Conservation (phyloP, 495 filamentous ascomycete genomes). For the Friedmanniomyces simplex region DNA sequence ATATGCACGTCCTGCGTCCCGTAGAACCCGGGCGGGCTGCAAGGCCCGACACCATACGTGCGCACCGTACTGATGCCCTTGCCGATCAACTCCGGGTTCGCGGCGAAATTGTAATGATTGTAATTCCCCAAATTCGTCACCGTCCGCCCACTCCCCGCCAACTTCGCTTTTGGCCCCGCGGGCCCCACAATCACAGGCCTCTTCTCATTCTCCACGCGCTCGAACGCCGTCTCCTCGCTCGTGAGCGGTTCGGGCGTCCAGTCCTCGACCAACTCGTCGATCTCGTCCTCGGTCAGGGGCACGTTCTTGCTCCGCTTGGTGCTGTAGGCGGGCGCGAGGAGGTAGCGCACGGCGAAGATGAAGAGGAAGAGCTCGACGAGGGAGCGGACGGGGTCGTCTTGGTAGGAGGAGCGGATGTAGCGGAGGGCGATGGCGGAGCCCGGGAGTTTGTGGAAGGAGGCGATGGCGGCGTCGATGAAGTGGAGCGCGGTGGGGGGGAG, state of each 20-base stretch:
- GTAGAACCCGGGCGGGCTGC: slow-evolving; percentile 94
- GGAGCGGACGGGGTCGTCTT: slow-evolving; percentile 88
- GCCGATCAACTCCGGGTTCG: slow-evolving; percentile 83
- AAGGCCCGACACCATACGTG: slow-evolving; percentile 92
- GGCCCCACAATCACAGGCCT: slow-evolving; percentile 71
- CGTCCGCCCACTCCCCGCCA: slow-evolving; percentile 59
- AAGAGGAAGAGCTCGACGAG: slow-evolving; percentile 92
- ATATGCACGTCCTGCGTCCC: slow-evolving; percentile 98
- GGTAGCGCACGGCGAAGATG: slow-evolving; percentile 87
- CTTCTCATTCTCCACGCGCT: slow-evolving; percentile 75
- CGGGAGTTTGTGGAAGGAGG: slow-evolving; percentile 70
- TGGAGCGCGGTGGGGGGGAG: slow-evolving; percentile 14
- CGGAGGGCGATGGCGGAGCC: slow-evolving; percentile 89
- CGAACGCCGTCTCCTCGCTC: slow-evolving; percentile 54
- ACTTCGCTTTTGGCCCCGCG: slow-evolving; percentile 79
- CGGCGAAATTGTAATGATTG: slow-evolving; percentile 95
- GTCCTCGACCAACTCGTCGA: slow-evolving; percentile 93
- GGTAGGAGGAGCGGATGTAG: slow-evolving; percentile 93
- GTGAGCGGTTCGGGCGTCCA: slow-evolving; percentile 95
- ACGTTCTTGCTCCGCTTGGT: slow-evolving; percentile 80
- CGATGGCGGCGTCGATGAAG: slow-evolving; percentile 17
- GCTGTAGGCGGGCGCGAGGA: slow-evolving; percentile 81
- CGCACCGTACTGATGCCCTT: slow-evolving; percentile 88
- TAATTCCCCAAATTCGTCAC: slow-evolving; percentile 87
- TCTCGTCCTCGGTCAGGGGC: slow-evolving; percentile 84